These are phyloP conservation scores for Vigna trinervia DNA, from an alignment of 306 rosid species.

Conservation along the genomic window DNA sequence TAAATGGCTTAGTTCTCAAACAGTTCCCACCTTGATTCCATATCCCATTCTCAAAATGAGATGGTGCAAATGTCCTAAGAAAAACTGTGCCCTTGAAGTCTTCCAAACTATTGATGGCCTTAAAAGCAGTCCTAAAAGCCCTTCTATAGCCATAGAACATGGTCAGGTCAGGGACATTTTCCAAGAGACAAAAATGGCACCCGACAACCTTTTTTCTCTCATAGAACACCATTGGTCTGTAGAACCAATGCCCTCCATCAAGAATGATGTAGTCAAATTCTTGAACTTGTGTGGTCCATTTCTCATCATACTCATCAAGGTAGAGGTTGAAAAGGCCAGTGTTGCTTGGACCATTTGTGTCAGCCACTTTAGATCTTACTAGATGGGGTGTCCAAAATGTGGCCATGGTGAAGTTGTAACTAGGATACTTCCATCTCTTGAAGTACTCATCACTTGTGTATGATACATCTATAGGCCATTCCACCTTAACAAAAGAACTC, in stretches of 20 bases:
- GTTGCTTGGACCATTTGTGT: constrained; percentile 60
- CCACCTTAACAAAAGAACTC: constrained; percentile 55
- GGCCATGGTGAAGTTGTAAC: constrained; percentile 84
- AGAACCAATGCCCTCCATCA: constrained; percentile 88
- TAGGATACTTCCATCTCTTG: constrained; percentile 76
- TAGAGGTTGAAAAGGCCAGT: constrained; percentile 69
- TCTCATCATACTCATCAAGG: constrained; percentile 73
- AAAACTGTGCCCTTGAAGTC: constrained; percentile 67
- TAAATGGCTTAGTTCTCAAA: constrained; percentile 70
- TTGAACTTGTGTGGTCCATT: constrained; percentile 63
- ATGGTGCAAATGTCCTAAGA: constrained; percentile 76
- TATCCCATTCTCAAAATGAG: constrained; percentile 83
- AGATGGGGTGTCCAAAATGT: constrained; percentile 73
- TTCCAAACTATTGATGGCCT: constrained; percentile 59
- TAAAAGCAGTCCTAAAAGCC: constrained; percentile 72
- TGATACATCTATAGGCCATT: constrained; percentile 86
- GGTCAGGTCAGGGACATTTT: constrained; percentile 70
- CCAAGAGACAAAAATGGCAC: constrained; percentile 70
- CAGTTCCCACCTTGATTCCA: constrained; percentile 93
- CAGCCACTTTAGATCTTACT: constrained; percentile 53
- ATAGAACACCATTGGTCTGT: constrained; percentile 59
- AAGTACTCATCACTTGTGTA: constrained; percentile 53
- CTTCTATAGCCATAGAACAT: constrained; percentile 74
- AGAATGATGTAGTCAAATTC: constrained; percentile 73
- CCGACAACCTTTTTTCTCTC: constrained; percentile 65